Conservation (phyloP, 495 filamentous ascomycete species). For the Symbiotaphrina buchneri region DNA sequence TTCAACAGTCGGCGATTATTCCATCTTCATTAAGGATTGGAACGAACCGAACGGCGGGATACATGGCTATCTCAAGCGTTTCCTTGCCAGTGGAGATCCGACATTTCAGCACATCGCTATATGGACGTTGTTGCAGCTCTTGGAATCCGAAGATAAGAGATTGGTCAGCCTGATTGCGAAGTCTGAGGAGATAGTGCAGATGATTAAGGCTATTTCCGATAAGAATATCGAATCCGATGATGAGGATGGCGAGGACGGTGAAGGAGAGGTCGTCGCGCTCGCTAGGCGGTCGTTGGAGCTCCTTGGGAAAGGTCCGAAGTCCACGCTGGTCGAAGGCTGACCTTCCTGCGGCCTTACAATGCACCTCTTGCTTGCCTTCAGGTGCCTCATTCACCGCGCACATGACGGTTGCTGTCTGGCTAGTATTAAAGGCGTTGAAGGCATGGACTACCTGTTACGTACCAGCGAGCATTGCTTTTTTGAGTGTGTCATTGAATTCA, state of each 20-base stretch:
- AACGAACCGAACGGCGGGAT: conserved; percentile 80
- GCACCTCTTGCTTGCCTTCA: no score
- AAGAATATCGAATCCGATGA: conserved; percentile 78
- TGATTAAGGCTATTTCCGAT: conserved; percentile 78
- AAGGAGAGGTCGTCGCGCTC: conserved; percentile 80
- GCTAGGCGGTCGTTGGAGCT: conserved; percentile 77
- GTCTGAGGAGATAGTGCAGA: conserved; percentile 68
- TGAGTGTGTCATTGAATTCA: no score
- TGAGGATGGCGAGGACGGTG: conserved; percentile 65
- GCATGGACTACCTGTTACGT: no score
- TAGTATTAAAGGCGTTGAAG: no score
- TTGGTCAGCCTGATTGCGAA: conserved; percentile 69
- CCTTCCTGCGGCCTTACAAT: no score
- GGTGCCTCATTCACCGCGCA: no score
- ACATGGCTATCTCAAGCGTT: conserved; percentile 80
- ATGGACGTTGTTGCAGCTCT: conserved; percentile 87
- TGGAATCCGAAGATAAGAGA: conserved; percentile 79
- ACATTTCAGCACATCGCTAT: conserved; percentile 99
- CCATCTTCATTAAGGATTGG: conserved; percentile 89
- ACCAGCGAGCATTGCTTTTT: no score
- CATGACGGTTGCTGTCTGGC: no score
- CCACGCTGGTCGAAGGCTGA: no score
- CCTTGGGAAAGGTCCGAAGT: no score
- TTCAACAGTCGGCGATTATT: conserved; percentile 71
- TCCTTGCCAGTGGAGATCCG: conserved; percentile 80